phyloP scores from a whole-genome alignment of 441 rosid species.

The Breynia disticha region DNA sequence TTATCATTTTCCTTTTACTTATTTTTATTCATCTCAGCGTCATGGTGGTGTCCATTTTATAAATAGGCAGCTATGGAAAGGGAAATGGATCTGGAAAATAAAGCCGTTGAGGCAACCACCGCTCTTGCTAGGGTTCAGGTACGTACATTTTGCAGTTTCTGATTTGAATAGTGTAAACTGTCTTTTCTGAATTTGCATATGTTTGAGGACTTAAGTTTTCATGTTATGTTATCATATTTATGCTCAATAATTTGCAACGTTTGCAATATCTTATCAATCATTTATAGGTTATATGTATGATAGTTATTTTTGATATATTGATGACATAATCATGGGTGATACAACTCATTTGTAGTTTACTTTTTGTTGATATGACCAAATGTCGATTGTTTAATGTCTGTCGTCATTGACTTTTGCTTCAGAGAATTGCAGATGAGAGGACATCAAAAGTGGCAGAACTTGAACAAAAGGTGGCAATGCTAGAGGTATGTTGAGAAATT shows the following conservation, averaged over 20 bases:
- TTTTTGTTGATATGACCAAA: neutral
- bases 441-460: conserved; percentile 76
- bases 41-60: conserved; percentile 18
- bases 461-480: conserved; percentile 88
- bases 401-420: conserved; percentile 13
- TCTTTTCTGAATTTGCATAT: too few species aligned
- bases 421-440: conserved; percentile 96
- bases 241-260: neutral
- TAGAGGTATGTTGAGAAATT: conserved; percentile 50
- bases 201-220: neutral
- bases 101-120: conserved; percentile 86
- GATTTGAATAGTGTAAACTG: neutral
- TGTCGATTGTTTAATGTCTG: neutral
- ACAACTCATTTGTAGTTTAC: neutral
- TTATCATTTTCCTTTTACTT: conserved; percentile 1
- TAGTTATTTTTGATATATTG: neutral
- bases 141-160: neutral
- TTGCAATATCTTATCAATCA: neutral
- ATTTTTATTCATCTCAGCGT: conserved; percentile 4
- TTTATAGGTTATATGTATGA: neutral
- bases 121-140: conserved; percentile 96
- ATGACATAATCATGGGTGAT: neutral
- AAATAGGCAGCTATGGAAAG: conserved; percentile 95
- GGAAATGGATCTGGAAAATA: conserved; percentile 92
- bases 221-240: neutral